A percentile compares a stretch with the other conserved stretches of the same genome.
Evolutionary conservation across 257 asterid species (phyloP).

Genomic region (Ilex aquifolium): DNA sequence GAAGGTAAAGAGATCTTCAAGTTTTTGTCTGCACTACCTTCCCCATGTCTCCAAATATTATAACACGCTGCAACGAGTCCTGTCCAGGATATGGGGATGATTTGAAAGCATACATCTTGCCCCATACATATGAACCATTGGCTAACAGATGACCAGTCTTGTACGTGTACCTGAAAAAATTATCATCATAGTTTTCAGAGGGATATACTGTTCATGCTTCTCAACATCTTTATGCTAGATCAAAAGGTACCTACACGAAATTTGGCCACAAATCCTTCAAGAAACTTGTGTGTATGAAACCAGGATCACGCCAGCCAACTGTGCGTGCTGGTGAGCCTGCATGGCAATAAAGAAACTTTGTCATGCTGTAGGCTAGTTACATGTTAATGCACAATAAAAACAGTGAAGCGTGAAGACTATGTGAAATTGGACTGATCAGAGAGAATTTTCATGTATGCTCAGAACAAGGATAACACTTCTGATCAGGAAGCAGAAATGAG

Average conservation of each 20-base stretch:
- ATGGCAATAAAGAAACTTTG: not conserved
- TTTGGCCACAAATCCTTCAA: conserved; percentile 1
- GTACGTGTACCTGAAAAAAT: not conserved
- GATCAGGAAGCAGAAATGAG: no score
- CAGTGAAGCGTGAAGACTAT: no score
- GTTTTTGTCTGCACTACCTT: not conserved
- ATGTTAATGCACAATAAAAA: no score
- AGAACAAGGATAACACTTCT: no score
- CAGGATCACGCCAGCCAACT: conserved; percentile 3
- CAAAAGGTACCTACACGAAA: not conserved
- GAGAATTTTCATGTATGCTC: no score
- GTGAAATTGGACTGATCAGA: no score
- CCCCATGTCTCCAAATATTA: not conserved
- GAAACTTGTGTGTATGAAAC: conserved; percentile 1
- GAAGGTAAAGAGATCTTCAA: no score
- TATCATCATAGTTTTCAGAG: not conserved
- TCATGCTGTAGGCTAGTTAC: no score
- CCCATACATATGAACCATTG: not conserved
- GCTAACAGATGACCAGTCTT: not conserved
- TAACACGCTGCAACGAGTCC: not conserved
- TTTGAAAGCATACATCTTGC: not conserved
- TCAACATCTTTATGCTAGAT: not conserved
- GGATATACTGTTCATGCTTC: not conserved
- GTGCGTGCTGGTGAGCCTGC: conserved; percentile 1
- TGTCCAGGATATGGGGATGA: not conserved